Evolutionary conservation across 495 filamentous ascomycete genomes (phyloP), one percentile per base, ranked within the genome.

Genomic region (Cercophora scortea): DNA sequence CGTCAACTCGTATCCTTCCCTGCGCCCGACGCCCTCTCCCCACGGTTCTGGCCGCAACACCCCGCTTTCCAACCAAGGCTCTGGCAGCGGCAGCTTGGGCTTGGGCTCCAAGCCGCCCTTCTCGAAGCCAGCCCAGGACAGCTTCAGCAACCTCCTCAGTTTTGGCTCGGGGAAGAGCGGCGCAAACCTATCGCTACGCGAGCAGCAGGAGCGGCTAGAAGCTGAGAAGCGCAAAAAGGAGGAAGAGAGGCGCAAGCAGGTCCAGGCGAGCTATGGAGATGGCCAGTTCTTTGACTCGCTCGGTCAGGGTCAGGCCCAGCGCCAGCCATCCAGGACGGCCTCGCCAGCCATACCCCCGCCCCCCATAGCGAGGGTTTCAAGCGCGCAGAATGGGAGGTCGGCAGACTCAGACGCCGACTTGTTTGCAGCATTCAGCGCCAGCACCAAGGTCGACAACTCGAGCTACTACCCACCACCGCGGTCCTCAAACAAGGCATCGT

Each of bases 91-190:
- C 25, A 5, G n/a, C n/a, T n/a, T n/a, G n/a, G 71, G 70, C 57
- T 64, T 64, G 58, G 68, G 59, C 66, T 32, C 73, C 75, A 74
- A 69, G 16, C 75, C 82, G 1, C 81, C 83, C 57, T 60, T 79
- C 5, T 62, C 81, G 6, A 86, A 85, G 36, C 79, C 86, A 2
- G 74, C 78, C 6, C 78, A 78, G 49, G 92, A 96, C 65, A 94
- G 87, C 73, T 98, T 98, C 64, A 86, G 91, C 55, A 89, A 86
- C 61, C 75, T 98, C 16, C 85, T 96, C 17, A 85, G 81, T 42
- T 88, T 92, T 53, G 81, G 80, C 44, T 70, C 81, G 11, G 76
- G 82, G n/a, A 86, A 86, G 58, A 61, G 74, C 32, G 76, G 68
- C n/a, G 83, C 78, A 64, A 90, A 84, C 53, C 71, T 95, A 0